Base-by-base conservation (phyloP, 345 rosid genomes). In the Erodium maritimum region DNA sequence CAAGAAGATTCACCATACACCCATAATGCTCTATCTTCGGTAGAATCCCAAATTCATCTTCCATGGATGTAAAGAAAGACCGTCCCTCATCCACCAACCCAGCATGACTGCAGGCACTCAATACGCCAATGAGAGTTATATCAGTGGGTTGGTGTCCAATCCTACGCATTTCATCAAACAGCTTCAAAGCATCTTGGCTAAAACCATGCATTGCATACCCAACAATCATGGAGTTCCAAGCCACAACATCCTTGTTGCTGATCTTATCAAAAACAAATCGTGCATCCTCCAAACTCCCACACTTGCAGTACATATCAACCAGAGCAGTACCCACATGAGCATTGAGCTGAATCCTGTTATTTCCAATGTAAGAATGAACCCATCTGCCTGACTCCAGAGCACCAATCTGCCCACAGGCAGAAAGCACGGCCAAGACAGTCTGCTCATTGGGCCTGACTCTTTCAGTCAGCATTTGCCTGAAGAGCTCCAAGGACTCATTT, bases 11-110 rank as follows among this genome's bases (percentile, higher is more conserved):
- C 4, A 82, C 86, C 80, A 84, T 69, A 50, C 90, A 87, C 57
- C 97, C 95, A 16, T 87, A 87, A 66, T 90, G 97, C 65, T 86
- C 95, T 1, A 87, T 78, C 77, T 80, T 87, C 0, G 88, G 93
- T 61, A 73, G 78, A 62, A 86, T 65, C 56, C 79, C 80, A 51
- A 66, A 80, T 25, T 58, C 71, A 10, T 75, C 68, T 62, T 61
- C 65, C 90, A 87, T 90, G 8, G 75, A 70, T 61, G 68, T 69
- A 58, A 87, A 87, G 37, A 79, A 61, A 18, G 65, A 46, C 58
- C 79, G 52, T 45, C 97, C 97, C 68, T 82, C 81, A 16, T 77
- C 50, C 10, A 90, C 81, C 55, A 87, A 64, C 25, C 97, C 95
- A 33, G 81, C 85, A 70, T 87, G 88, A 73, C 74, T 75, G 65